Base-by-base conservation (phyloP, 345 rosid genomes). In the Odontarrhena argentea region DNA sequence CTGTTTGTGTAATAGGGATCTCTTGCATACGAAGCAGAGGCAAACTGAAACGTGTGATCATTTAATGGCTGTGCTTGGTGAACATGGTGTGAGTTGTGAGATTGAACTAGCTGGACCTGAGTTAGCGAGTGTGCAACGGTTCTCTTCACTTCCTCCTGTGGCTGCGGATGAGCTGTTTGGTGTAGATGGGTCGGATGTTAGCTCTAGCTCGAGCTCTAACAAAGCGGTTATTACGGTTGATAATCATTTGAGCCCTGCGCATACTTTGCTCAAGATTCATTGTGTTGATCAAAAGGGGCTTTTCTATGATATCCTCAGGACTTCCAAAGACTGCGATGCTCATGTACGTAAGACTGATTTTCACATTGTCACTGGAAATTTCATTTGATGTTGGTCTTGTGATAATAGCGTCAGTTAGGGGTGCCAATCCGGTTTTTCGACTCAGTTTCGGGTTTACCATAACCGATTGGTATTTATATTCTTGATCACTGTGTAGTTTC, bases 211-310 rank as follows among this genome's bases (percentile, higher is more conserved):
- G 2, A 76, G 62, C 57, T 52, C 67, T 3, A 71, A 79, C 77
- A 76, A 65, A 65, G 77, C 78, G 49, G 68, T 55, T 68, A 73
- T 88, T 32, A 80, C 77, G 0, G 79, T 83, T 60, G 92, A 88
- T 72, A 82, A 86, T 68, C 67, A 75, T n/a, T 60, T 88, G 77
- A 86, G 92, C 74, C 90, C 88, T 14, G 87, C 74, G 59, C 96
- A 84, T 56, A 85, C 96, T 0, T 68, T 88, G 80, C 85, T 88
- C 69, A 87, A 86, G 49, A 78, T 88, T 42, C 79, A 76, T 13
- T 88, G 92, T 71, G 54, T 65, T 64, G 90, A 88, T 75, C 96
- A 86, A 45, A 88, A 88, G 54, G 87, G 96, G 2, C 86, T 88
- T 26, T 80, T 88, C 50, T 88, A 88, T 63, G 96, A 86, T 78